phyloP scores from a whole-genome alignment of 1,139 yeast genomes.

The Sporopachydermia cereana region DNA sequence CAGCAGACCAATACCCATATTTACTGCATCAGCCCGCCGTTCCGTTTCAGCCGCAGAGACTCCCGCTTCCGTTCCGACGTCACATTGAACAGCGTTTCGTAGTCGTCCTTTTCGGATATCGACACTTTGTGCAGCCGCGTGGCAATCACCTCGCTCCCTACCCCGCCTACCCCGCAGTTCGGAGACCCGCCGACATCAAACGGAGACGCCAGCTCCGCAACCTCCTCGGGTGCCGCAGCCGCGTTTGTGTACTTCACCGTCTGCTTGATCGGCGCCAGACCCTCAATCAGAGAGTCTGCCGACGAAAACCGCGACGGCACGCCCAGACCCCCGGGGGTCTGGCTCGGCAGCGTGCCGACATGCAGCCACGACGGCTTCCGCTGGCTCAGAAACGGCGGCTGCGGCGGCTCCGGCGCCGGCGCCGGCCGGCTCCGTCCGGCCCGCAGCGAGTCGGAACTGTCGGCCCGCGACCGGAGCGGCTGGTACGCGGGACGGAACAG shows the following conservation, averaged over 20 bases:
- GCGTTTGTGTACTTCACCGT: neutral
- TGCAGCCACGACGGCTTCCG: slow-evolving; percentile 5
- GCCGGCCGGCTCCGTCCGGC: neutral
- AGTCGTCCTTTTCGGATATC: slow-evolving; percentile 7
- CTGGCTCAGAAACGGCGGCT: neutral
- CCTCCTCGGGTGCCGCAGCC: neutral
- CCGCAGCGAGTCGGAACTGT: slow-evolving; percentile 2
- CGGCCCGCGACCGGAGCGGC: neutral
- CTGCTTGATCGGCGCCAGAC: neutral
- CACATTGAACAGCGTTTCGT: slow-evolving; percentile 18
- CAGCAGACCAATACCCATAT: too few relatives aligned
- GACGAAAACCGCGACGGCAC: neutral
- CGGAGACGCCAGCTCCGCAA: neutral
- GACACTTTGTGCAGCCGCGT: neutral
- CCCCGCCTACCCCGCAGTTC: neutral
- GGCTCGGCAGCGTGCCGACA: neutral
- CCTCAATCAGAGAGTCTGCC: neutral
- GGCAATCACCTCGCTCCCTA: neutral
- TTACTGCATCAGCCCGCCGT: neutral
- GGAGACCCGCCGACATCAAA: neutral
- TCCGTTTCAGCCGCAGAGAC: slow-evolving; percentile 23
- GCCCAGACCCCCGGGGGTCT: neutral
- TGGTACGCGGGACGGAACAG: neutral
- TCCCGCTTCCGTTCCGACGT: slow-evolving; percentile 25
- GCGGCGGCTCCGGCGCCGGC: neutral